Percentiles rank a stretch among this genome's conserved stretches.
phyloP scores from a whole-genome alignment of 1,139 yeast genomes.

The Geotrichum carabidarum region DNA sequence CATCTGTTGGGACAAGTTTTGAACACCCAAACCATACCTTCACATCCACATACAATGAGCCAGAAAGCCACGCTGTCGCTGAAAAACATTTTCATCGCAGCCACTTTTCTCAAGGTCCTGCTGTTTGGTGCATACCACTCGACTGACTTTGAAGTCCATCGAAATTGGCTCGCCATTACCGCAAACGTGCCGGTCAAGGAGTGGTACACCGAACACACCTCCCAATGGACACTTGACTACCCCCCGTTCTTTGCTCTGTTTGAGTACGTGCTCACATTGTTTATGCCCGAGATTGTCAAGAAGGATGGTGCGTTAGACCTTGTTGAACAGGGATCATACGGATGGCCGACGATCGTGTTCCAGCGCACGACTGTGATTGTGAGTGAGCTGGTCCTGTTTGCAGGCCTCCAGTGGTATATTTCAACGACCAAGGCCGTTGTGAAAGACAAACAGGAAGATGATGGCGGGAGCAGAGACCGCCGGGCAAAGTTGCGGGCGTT shows the following conservation, averaged over 20 bases:
- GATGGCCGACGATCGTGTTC: slow-evolving; percentile 71
- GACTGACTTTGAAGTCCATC: slow-evolving; percentile 94
- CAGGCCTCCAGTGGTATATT: slow-evolving; percentile 67
- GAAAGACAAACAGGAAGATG: slow-evolving; percentile 34
- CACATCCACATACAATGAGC: background rate
- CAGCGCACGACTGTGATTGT: slow-evolving; percentile 76
- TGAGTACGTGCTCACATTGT: slow-evolving; percentile 70
- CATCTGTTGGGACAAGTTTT: too few relatives aligned
- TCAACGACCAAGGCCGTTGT: slow-evolving; percentile 41
- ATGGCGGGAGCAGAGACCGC: slow-evolving; percentile 16
- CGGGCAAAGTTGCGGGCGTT: slow-evolving; percentile 44
- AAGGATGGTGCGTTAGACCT: slow-evolving; percentile 77
- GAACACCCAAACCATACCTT: background rate
- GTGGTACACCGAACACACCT: slow-evolving; percentile 83
- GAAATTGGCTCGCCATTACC: slow-evolving; percentile 95
- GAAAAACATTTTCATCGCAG: slow-evolving; percentile 63
- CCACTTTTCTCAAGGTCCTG: slow-evolving; percentile 52
- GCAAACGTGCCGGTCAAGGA: slow-evolving; percentile 63
- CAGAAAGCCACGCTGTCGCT: slow-evolving; percentile 40
- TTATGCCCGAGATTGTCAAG: slow-evolving; percentile 59
- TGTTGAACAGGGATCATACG: slow-evolving; percentile 59
- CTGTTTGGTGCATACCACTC: slow-evolving; percentile 52
- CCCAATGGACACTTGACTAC: slow-evolving; percentile 94
- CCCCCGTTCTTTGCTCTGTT: slow-evolving; percentile 97
- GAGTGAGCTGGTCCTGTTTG: slow-evolving; percentile 68